Base-by-base conservation (phyloP, 768 basidiomycete species). In the Hysterangium stoloniferum region DNA sequence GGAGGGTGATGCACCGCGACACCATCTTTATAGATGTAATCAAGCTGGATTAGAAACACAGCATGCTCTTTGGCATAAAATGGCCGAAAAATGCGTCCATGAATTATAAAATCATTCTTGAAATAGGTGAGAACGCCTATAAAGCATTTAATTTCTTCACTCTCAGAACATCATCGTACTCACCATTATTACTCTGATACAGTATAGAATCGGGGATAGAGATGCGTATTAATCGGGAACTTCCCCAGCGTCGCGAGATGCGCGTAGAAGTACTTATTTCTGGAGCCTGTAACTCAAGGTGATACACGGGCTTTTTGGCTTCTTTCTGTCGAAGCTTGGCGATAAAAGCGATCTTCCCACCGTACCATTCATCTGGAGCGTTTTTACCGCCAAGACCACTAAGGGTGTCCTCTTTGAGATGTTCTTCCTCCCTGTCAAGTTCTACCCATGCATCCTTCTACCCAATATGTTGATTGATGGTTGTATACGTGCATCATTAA, bases 161-260 rank as follows among this genome's bases (percentile, higher is more conserved):
- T n/a, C n/a, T n/a, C n/a, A n/a, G n/a, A n/a, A n/a, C n/a, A n/a
- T n/a, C n/a, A n/a, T n/a, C n/a, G n/a, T 1, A 42, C 49, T 41
- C 29, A 51, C 49, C 6, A 1, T 66, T 60, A 4, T 63, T 53
- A 7, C 59, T 50, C 13, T 58, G 62, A 53, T 69, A 64, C 8
- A 74, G 52, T 1, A 64, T 8, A 0, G 63, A 44, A 29, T 64
- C 65, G 0, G 68, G 56, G 4, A 84, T 55, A 40, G 71, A 73
- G 50, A 84, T 59, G 2, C 76, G 69, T 4, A 87, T 58, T 29
- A 86, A 68, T 22, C 65, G 64, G n/a, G 67, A 66, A n/a, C 82
- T 84, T 0, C 84, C 84, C 59, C 79, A 84, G 4, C 76, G 68
- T 12, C 84, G 72, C 0, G 73, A 61, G 56, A 84, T 73, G 13